Percentiles rank a stretch among this genome's conserved stretches.
These are phyloP conservation scores for Umbilicus rupestris DNA, from an alignment of 164 flowering plant genomes.

Conservation along the genomic window DNA sequence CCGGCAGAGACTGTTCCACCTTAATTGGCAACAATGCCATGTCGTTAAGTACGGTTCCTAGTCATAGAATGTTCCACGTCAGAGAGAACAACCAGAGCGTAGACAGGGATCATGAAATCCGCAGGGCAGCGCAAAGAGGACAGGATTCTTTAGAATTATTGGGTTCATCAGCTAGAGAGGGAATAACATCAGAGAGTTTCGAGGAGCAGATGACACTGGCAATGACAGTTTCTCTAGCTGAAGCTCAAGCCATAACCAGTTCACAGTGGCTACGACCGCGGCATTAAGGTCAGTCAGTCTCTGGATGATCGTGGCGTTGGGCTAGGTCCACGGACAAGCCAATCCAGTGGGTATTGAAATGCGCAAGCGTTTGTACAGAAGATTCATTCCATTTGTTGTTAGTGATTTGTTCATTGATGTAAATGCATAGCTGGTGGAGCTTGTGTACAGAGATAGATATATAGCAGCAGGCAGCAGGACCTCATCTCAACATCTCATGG, in stretches of 20 bases:
- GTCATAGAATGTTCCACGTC: constrained; percentile 21
- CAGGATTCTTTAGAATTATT: constrained; percentile 21
- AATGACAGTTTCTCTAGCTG: constrained; percentile 88
- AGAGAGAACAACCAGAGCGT: constrained; percentile 7
- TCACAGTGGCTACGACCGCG: constrained; percentile 44
- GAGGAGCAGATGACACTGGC: constrained; percentile 99
- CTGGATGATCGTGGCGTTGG: background rate
- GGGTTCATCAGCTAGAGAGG: constrained; percentile 17
- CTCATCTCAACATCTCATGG: background rate
- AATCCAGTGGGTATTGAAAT: background rate
- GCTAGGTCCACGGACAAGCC: background rate
- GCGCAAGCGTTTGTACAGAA: background rate
- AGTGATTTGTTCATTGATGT: background rate
- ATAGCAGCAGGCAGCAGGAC: background rate
- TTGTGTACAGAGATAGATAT: background rate
- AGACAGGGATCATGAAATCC: constrained; percentile 29
- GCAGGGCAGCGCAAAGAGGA: constrained; percentile 33
- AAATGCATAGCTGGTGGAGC: background rate
- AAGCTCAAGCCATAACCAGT: constrained; percentile 48
- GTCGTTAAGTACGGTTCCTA: constrained; percentile 20
- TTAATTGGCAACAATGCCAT: constrained; percentile 18
- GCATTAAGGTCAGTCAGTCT: constrained; percentile 22
- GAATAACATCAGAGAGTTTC: constrained; percentile 65
- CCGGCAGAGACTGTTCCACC: constrained; percentile 30
- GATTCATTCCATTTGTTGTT: constrained; percentile 1